Base-by-base conservation (phyloP, 148 eudicot species). In the Rhododendron kiyosumense region DNA sequence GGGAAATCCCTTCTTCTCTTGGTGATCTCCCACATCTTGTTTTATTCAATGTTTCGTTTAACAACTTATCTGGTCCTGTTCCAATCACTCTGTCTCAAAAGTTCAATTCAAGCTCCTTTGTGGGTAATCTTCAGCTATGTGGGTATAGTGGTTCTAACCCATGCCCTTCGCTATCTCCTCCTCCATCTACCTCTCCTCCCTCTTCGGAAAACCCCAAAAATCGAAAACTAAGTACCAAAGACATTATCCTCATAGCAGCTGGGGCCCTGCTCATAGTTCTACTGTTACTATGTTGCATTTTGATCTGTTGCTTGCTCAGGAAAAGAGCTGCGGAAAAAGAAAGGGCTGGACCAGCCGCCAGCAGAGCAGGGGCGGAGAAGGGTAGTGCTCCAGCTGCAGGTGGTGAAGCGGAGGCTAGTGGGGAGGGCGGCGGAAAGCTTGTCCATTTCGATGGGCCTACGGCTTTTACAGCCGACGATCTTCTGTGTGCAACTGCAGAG, bases 401-500 rank as follows among this genome's bases (percentile, higher is more conserved):
- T 1, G 85, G 89, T 1, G 93, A 93, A 43, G 92, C 88, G 2
- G 95, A 91, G 85, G 78, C 91, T 0, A 90, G 93, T 18, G 93
- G 92, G 15, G 98, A 93, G 61, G 83, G 93, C 0, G 97, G 98
- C 1, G 98, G 98, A 65, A 96, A 94, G 87, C 88, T 96, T 78
- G 98, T 96, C 8, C 98, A 93, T 83, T 96, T 96, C 84, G 98
- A 94, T 61, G 98, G 98, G 18, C 93, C 94, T 15, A 87, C 93
- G 89, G 93, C 91, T 51, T 96, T 96, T 48, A 94, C 95, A 76
- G 98, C 96, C n/a, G 98, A 96, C 85, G 96, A 94, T 91, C 87
- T 96, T 49, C 76, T 96, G 81, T 96, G 98, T 89, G 98, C 98
- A 2, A 94, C 96, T 41, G 98, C 98, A n/a, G 98, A 96, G 88